Evolutionary conservation across 1,284 basidiomycete species (phyloP).

Genomic region (Marasmius sp.): DNA sequence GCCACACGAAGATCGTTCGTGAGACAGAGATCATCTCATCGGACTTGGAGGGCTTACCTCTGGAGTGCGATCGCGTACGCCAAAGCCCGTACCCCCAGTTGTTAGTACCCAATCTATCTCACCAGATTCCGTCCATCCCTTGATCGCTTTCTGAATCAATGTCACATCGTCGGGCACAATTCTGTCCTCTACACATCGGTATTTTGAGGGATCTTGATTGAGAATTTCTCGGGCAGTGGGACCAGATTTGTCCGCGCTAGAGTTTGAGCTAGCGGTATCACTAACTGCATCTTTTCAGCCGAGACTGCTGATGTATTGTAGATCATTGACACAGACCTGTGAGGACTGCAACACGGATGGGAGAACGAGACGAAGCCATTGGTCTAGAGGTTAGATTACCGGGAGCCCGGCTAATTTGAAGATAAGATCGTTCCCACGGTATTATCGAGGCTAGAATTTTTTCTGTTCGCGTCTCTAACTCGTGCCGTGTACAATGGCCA

Average conservation of each 20-base stretch:
- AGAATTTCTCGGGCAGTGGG: slow-evolving; percentile 59
- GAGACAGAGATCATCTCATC: neutral
- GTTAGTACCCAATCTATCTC: slow-evolving; percentile 75
- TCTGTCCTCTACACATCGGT: slow-evolving; percentile 32
- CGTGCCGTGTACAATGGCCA: slow-evolving; percentile 14
- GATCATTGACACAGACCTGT: slow-evolving; percentile 27
- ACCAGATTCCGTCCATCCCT: slow-evolving; percentile 41
- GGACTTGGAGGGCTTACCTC: slow-evolving; percentile 51
- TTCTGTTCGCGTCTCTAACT: neutral
- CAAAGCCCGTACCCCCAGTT: slow-evolving; percentile 87
- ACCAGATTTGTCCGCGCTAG: slow-evolving; percentile 61
- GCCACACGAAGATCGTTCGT: neutral
- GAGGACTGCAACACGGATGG: slow-evolving; percentile 31
- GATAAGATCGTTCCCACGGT: neutral
- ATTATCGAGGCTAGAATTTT: neutral
- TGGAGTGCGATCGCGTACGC: slow-evolving; percentile 75
- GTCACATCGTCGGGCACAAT: slow-evolving; percentile 67
- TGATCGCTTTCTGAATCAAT: slow-evolving; percentile 49
- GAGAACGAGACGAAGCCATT: neutral
- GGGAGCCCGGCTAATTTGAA: neutral
- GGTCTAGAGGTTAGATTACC: neutral
- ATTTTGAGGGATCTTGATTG: slow-evolving; percentile 31
- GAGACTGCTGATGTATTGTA: slow-evolving; percentile 3
- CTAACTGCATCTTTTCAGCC: slow-evolving; percentile 48
- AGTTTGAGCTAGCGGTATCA: slow-evolving; percentile 60